Evolutionary conservation across 306 rosid genomes (phyloP), one percentile per base, ranked within the genome.

Genomic region (Abrus pulchellus): DNA sequence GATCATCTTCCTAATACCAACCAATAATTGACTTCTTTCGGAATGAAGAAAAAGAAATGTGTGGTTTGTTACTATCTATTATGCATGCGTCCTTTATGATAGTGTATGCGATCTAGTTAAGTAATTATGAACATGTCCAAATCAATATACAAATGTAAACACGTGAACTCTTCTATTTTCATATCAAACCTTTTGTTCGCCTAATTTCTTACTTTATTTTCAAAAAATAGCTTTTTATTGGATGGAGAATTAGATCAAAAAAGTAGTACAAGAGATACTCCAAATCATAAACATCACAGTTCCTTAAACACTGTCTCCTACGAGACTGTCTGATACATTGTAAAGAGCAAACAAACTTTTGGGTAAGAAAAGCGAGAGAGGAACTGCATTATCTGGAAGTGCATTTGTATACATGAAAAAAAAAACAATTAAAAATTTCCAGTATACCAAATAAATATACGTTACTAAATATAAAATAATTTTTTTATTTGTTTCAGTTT

Each of bases 81-180:
- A 53, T 77, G 56, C 47, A 29, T 41, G 66, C 64, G 12, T 53
- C 40, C 74, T 65, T 64, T 30, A 77, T 4, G 32, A 53, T 1
- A 64, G n/a, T 52, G 56, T 53, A 28, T 44, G 29, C 34, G 53
- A 64, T 77, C 53, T 27, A 34, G n/a, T 55, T 62, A 48, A 49
- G 59, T 41, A 30, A 28, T 74, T 55, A 74, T 43, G 30, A 3
- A 13, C 11, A 12, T 30, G 36, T 20, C 13, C 34, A 9, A 40
- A 44, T 13, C 33, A 14, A 41, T 29, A 14, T 6, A n/a, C 3
- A 45, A 29, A 47, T 75, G 60, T 14, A 14, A 75, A n/a, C 11
- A n/a, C 41, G 1, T 56, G 2, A 56, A 8, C 59, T 59, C n/a
- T 9, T 49, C 49, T 63, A 38, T 38, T 13, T 38, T 63, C 47